Evolutionary conservation across 768 basidiomycete species (phyloP), one percentile per base, ranked within the genome.

Genomic region (Lactarius trivialis): DNA sequence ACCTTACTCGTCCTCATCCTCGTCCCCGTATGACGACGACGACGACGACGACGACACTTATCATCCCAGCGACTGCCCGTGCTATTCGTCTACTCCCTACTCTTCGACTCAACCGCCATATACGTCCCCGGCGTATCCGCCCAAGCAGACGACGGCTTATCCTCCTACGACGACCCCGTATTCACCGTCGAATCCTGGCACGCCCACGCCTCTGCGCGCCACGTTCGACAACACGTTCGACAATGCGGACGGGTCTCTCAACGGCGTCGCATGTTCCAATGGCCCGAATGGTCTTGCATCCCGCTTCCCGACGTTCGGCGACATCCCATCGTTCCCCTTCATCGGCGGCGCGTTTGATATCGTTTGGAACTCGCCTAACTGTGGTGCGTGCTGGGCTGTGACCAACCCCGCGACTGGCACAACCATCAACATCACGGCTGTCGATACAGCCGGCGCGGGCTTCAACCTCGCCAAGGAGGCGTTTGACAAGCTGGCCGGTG

Each of bases 361-460:
- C 60, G 71, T 70, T 7, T 86, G 73, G 72, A 76, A 82, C 69
- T 85, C 83, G 1, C 62, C 70, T 1, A 73, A 75, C 49, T 88
- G 85, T 66, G 84, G 83, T 1, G 77, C 78, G 28, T 88, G 86
- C 72, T 88, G 84, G 84, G 58, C 76, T 61, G 69, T 87, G 65
- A 78, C 79, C 6, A 85, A 78, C 71, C 75, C 75, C 6, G 75
- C 75, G 4, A 66, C 58, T 1, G 68, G 67, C 24, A 76, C 63
- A 60, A 78, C 69, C 57, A 75, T 85, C 70, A 78, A 76, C 43
- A 69, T 86, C 12, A 70, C 81, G 1, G 85, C 80, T 1, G 73
- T 88, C 26, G 83, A 87, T 66, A 73, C 77, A 51, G 75, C 81
- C 4, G 64, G 65, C 17, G 65, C 69, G 0, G 75, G 73, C 5